Evolutionary conservation across 164 flowering plant species (phyloP), one percentile per base, ranked within the genome.

Genomic region (Chimonanthus salicifolius): DNA sequence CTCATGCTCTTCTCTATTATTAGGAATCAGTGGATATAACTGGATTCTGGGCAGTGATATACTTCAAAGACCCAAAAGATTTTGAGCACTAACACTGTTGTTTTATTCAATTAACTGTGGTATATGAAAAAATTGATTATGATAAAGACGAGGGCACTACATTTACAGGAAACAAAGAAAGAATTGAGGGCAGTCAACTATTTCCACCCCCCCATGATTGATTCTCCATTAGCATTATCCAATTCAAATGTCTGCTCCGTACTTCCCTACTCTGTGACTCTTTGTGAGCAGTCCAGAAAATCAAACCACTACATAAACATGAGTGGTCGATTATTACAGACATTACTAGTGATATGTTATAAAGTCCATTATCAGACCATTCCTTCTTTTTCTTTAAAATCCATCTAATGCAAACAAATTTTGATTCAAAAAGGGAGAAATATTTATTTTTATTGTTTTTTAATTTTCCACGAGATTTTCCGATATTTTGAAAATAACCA

Each of bases 281-380:
- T 33, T 33, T 33, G 74, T 88, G 90, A 58, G 87, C 83, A 16
- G 92, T 88, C 97, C 97, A 92, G 80, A 87, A 90, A 8, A 88
- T 84, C 70, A 91, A 80, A 46, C 97, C 97, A 67, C 97, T 91
- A 92, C 87, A 82, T 58, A 48, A 48, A 69, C 43, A 49, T 51
- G 54, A 68, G 47, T 11, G 9, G n/a, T 47, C 5, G 2, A n/a
- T 48, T 18, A 68, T 20, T n/a, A 47, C 11, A 47, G 15, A 47
- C 18, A 2, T 68, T 47, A 7, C 49, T 33, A 63, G 7, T 44
- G 20, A 45, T 1, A 8, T 9, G n/a, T 5, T n/a, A 45, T 16
- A n/a, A 45, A n/a, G 7, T 15, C 44, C 16, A 46, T 68, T 77
- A 94, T 97, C 98, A 92, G 83, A 94, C 83, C 71, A 94, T 33